Conservation (phyloP, 345 rosid genomes). For the Pseudoturritis turrita region DNA sequence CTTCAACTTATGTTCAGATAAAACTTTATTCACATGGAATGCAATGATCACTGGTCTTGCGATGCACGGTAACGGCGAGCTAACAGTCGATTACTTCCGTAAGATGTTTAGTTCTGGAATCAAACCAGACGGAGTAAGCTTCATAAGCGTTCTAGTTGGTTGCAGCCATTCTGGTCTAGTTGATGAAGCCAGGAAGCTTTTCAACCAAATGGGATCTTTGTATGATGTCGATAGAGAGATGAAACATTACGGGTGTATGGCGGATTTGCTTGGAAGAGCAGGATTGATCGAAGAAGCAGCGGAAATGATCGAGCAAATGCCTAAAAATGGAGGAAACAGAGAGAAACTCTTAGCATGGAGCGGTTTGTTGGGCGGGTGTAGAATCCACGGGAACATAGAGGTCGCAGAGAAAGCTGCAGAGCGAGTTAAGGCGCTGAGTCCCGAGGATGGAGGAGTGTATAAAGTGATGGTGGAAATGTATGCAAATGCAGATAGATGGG, state of each 20-base stretch:
- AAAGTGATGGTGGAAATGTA: conserved; percentile 63
- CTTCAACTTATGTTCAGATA: conserved; percentile 42
- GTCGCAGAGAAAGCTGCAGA: conserved; percentile 66
- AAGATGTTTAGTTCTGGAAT: conserved; percentile 48
- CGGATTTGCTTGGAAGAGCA: conserved; percentile 69
- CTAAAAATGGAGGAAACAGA: conserved; percentile 39
- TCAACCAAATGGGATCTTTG: conserved; percentile 46
- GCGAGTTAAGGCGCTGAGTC: conserved; percentile 52
- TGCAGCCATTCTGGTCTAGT: conserved; percentile 75
- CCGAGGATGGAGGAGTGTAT: conserved; percentile 73
- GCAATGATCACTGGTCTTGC: conserved; percentile 70
- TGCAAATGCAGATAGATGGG: conserved; percentile 62
- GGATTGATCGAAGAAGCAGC: conserved; percentile 60
- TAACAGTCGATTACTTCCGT: conserved; percentile 42
- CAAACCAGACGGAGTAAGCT: conserved; percentile 54
- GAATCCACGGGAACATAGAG: conserved; percentile 60
- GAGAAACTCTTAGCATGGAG: conserved; percentile 59
- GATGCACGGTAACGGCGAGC: conserved; percentile 53
- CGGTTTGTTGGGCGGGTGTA: conserved; percentile 73
- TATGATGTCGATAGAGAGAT: conserved; percentile 44
- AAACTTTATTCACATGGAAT: conserved; percentile 56
- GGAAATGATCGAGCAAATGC: conserved; percentile 55
- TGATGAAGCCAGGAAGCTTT: conserved; percentile 53
- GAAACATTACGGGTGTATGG: conserved; percentile 77
- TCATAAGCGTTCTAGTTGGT: conserved; percentile 59